Conservation (phyloP, 768 basidiomycete species). For the Epithele typhae region DNA sequence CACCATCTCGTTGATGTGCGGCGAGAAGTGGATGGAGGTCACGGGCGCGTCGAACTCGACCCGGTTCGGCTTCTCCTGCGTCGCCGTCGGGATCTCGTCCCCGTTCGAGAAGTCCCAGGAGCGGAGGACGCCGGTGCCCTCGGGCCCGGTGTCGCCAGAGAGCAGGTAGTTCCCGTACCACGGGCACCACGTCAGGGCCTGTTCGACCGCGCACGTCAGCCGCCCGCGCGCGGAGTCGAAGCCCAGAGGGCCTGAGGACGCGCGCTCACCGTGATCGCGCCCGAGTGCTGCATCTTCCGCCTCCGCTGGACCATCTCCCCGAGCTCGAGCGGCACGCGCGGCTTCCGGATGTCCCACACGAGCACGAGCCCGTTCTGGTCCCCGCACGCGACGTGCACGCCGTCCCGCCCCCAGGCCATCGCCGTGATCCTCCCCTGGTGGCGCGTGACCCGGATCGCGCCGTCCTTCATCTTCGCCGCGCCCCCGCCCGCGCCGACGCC, state of each 20-base stretch:
- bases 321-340: constrained; percentile 43
- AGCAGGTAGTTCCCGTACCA: constrained; percentile 52
- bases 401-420: constrained; percentile 64
- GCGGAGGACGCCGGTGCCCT: constrained; percentile 47
- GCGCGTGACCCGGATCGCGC: constrained; percentile 58
- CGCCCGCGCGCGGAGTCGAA: neutral
- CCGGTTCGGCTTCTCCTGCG: constrained; percentile 30
- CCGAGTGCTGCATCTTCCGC: constrained; percentile 70
- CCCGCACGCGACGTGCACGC: constrained; percentile 67
- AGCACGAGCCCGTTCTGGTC: constrained; percentile 73
- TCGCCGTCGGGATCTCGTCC: constrained; percentile 36
- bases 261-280: constrained; percentile 46
- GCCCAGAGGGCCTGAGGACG: neutral
- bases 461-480: constrained; percentile 46
- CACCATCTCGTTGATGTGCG: constrained; percentile 81
- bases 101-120: constrained; percentile 51
- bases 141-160: constrained; percentile 34
- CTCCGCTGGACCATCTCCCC: constrained; percentile 51
- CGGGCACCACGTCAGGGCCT: constrained; percentile 59
- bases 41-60: constrained; percentile 56
- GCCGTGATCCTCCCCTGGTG: constrained; percentile 66
- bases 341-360: constrained; percentile 66
- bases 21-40: constrained; percentile 69
- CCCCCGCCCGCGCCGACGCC: constrained; percentile 33
- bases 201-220: too few species aligned